Evolutionary conservation across 2,329 filamentous ascomycete genomes (phyloP).

Genomic region (Drechslerella dactyloides): DNA sequence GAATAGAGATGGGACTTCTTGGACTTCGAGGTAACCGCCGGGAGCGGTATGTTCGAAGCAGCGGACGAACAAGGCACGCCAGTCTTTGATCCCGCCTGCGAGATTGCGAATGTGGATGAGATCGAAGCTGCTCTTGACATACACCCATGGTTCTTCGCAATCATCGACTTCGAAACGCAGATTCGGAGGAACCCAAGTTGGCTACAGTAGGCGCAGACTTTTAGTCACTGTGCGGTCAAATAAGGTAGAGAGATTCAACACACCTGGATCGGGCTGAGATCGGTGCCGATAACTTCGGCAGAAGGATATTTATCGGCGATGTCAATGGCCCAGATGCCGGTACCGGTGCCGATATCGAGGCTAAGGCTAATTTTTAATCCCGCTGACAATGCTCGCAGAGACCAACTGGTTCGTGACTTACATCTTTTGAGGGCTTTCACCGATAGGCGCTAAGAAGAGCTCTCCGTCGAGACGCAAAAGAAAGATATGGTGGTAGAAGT

Average conservation of each 20-base stretch:
- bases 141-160: slow-evolving; percentile 20
- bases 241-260: background rate
- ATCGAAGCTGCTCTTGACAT: slow-evolving; percentile 74
- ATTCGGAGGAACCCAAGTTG: slow-evolving; percentile 51
- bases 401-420: background rate
- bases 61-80: slow-evolving; percentile 72
- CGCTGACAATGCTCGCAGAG: too few species aligned
- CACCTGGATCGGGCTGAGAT: slow-evolving; percentile 58
- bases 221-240: background rate
- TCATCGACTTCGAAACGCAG: slow-evolving; percentile 2
- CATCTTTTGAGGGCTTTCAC: background rate
- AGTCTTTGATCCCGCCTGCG: slow-evolving; percentile 76
- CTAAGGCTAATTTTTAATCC: background rate
- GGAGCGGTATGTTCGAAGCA: slow-evolving; percentile 2
- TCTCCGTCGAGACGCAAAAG: background rate
- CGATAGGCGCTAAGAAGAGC: background rate
- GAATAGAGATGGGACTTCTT: slow-evolving; percentile 10
- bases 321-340: slow-evolving; percentile 87
- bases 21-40: slow-evolving; percentile 9
- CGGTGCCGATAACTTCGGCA: slow-evolving; percentile 62
- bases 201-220: background rate
- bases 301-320: slow-evolving; percentile 72
- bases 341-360: slow-evolving; percentile 73
- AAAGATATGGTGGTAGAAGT: slow-evolving; percentile 9
- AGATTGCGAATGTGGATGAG: slow-evolving; percentile 82